Evolutionary conservation across 306 rosid genomes (phyloP).

Genomic region (Castanopsis chinensis): DNA sequence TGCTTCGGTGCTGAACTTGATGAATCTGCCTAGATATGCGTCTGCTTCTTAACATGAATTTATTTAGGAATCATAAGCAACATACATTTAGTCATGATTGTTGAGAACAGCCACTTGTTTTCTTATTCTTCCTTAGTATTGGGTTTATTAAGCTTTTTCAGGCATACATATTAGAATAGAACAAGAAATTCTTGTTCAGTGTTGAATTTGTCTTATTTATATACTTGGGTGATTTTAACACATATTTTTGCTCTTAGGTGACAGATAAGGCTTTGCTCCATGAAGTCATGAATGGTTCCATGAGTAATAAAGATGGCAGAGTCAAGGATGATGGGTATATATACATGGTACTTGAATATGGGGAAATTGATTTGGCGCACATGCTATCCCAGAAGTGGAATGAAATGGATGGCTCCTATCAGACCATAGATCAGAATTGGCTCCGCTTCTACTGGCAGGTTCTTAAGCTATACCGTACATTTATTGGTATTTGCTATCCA

Average conservation of each 20-base stretch:
- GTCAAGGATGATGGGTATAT: constrained; percentile 92
- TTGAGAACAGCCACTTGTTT: background rate
- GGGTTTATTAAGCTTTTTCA: background rate
- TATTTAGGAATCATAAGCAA: background rate
- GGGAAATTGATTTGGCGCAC: constrained; percentile 98
- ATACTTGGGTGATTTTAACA: constrained; percentile 6
- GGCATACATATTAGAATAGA: background rate
- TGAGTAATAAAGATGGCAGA: constrained; percentile 72
- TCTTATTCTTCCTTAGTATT: background rate
- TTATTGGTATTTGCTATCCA: background rate
- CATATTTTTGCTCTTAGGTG: constrained; percentile 48
- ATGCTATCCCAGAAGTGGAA: constrained; percentile 98
- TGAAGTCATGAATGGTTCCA: constrained; percentile 73
- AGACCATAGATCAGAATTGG: constrained; percentile 84
- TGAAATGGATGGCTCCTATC: constrained; percentile 57
- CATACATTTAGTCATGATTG: background rate
- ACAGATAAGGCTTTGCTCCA: constrained; percentile 85
- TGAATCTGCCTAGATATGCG: background rate
- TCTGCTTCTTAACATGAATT: background rate
- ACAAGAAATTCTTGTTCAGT: background rate
- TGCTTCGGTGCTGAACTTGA: background rate
- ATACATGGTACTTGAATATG: constrained; percentile 98
- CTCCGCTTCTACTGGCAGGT: constrained; percentile 99
- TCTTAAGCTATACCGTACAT: constrained; percentile 11
- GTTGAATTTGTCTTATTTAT: background rate